Base-by-base conservation (phyloP, 331 rosid species). In the Acacia pycnantha region DNA sequence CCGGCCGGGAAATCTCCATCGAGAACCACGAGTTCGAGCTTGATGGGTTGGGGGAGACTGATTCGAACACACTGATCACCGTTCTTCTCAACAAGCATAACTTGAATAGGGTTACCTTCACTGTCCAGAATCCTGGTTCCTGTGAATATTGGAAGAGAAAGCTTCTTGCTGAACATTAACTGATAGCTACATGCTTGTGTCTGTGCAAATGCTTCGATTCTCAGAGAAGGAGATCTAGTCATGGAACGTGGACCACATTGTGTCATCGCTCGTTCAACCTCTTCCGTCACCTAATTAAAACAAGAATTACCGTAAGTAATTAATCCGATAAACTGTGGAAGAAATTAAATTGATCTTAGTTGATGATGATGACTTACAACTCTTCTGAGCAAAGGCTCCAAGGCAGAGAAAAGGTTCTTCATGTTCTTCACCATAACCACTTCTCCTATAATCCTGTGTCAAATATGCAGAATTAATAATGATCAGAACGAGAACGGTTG, bases 331-430 rank as follows among this genome's bases (percentile, higher is more conserved):
- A 11, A 22, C 66, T 3, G 6, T 8, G 8, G 3, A 24, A 10
- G 33, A 19, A 61, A 33, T 12, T 66, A 12, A 33, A 33, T 16
- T 2, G 24, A 43, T 9, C 46, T 9, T 43, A 43, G 46, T 50
- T 14, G 18, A 50, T 4, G 54, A 48, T 0, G 33, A 71, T 48
- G 37, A 35, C 88, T 59, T 88, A 95, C 99, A 88, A 95, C 98
- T 90, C 77, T 87, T 81, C 99, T 87, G 10, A 95, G 92, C 85
- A 93, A 71, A 26, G 99, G 99, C 61, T 95, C 99, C 86, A 95
- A 77, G 79, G 89, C 85, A 11, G 94, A 86, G 86, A 89, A 89
- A 21, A 95, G 86, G 85, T 82, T 89, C 58, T 89, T 91, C 77
- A 93, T 31, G 82, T 97, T 93, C 70, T 93, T 93, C 77, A 90